phyloP scores from a whole-genome alignment of 2,329 filamentous ascomycete genomes.

The Cytospora paraplurivora region DNA sequence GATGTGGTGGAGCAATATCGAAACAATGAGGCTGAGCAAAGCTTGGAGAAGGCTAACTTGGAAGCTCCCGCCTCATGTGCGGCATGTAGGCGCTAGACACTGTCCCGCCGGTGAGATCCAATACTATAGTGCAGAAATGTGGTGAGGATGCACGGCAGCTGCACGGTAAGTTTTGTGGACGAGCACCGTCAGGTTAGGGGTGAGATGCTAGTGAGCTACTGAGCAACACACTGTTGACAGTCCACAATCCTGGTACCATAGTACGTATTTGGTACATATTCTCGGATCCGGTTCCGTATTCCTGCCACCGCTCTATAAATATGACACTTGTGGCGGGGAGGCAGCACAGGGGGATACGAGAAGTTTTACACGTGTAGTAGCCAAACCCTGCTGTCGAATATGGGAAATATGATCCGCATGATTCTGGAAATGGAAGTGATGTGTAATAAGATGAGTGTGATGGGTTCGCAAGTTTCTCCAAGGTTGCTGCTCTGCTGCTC shows the following conservation, averaged over 20 bases:
- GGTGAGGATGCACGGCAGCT: neutral
- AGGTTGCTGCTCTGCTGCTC: no score
- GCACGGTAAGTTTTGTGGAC: slow-evolving; percentile 3
- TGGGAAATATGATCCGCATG: no score
- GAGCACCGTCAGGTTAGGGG: slow-evolving; percentile 9
- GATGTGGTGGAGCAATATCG: slow-evolving; percentile 1
- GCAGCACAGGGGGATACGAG: slow-evolving; percentile 27
- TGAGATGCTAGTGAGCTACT: slow-evolving; percentile 8
- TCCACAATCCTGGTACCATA: no score
- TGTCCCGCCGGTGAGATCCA: neutral
- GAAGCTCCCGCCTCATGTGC: slow-evolving; percentile 6
- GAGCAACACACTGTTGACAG: neutral
- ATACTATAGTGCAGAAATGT: neutral
- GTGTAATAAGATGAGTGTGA: no score
- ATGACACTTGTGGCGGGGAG: slow-evolving; percentile 18
- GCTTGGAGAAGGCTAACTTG: slow-evolving; percentile 12
- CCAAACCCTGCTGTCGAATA: slow-evolving; percentile 2
- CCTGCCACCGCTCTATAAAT: slow-evolving; percentile 26
- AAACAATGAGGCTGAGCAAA: slow-evolving; percentile 8
- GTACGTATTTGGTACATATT: neutral
- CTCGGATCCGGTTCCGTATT: slow-evolving; percentile 6
- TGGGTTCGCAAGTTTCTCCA: no score
- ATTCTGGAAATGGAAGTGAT: no score
- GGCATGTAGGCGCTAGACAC: neutral
- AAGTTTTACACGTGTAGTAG: slow-evolving; percentile 15